These are phyloP conservation scores for Ustilaginoidea virens DNA, from an alignment of 2,329 filamentous ascomycete species.

Conservation along the genomic window DNA sequence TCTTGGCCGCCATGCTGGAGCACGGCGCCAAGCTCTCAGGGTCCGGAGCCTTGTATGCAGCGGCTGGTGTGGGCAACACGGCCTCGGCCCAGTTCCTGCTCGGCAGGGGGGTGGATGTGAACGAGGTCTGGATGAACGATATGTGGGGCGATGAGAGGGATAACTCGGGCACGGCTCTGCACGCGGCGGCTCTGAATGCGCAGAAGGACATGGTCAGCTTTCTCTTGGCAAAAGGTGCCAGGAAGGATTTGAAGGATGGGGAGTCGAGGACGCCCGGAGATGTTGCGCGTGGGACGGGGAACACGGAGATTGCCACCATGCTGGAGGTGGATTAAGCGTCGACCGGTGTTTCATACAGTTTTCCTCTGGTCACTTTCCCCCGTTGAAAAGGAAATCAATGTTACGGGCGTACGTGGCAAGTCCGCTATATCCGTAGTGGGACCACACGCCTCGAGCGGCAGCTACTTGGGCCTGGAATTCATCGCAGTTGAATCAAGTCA, in stretches of 20 bases:
- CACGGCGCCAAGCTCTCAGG: background rate
- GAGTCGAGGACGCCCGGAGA: background rate
- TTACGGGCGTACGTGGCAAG: too few relatives aligned
- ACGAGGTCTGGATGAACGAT: background rate
- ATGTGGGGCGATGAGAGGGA: background rate
- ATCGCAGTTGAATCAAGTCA: too few relatives aligned
- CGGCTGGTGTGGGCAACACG: background rate
- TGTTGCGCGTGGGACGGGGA: too few relatives aligned
- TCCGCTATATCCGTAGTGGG: too few relatives aligned
- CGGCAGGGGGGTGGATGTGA: background rate
- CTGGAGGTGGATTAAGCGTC: too few relatives aligned
- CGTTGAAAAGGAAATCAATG: too few relatives aligned
- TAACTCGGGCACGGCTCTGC: background rate
- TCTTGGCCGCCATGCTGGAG: background rate
- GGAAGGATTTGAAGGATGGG: background rate
- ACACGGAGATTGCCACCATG: too few relatives aligned
- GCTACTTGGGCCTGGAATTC: too few relatives aligned
- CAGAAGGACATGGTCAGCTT: background rate
- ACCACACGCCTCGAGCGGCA: too few relatives aligned
- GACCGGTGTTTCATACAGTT: too few relatives aligned
- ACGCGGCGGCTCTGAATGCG: slow-evolving; percentile 1
- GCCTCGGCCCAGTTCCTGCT: background rate
- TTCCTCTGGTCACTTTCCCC: too few relatives aligned
- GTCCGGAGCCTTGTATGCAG: background rate
- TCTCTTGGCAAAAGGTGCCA: background rate